Evolutionary conservation across 2,329 filamentous ascomycete genomes (phyloP), one percentile per base, ranked within the genome.

Genomic region (Fusarium begoniae): DNA sequence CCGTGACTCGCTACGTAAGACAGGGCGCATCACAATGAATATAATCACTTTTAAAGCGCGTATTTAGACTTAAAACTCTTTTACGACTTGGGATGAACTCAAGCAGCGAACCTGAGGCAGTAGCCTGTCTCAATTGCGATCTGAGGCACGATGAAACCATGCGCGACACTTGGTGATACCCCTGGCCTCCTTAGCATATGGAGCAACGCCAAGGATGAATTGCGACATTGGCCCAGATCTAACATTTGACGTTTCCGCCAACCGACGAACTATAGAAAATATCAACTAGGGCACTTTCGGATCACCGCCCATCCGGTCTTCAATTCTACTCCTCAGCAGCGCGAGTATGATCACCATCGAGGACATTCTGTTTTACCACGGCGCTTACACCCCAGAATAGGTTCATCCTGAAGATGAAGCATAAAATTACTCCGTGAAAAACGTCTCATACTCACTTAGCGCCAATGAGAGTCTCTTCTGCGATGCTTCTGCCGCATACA

Each of bases 131-230:
- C 12, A 22, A 17, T 3, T 14, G 10, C 3, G 22, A 44, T 35
- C n/a, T 24, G 48, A 62, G 30, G 50, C 55, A 12, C 8, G 35
- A 9, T 70, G 66, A 70, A 70, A 73, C 70, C 18, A 47, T 28
- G 28, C 64, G 59, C 38, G 69, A 65, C 57, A 40, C n/a, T 35
- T 20, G 24, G 50, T 41, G n/a, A n/a, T n/a, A 51, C 66, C 69
- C 70, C 73, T 73, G 50, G 60, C 47, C 55, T 62, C 38, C 50
- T 44, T n/a, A 14, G 3, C 28, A 40, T 1, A 55, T 20, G 26
- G 22, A 41, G 20, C 15, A 20, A 20, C 8, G 26, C 35, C 30
- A 44, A 24, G 12, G 30, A 22, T 38, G 2, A 40, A n/a, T 54
- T 40, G 24, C 35, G 18, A 28, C 41, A 37, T 30, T 47, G 20